These are phyloP conservation scores for Geotrichum fermentans DNA, from an alignment of 1,139 yeast species.

Conservation along the genomic window DNA sequence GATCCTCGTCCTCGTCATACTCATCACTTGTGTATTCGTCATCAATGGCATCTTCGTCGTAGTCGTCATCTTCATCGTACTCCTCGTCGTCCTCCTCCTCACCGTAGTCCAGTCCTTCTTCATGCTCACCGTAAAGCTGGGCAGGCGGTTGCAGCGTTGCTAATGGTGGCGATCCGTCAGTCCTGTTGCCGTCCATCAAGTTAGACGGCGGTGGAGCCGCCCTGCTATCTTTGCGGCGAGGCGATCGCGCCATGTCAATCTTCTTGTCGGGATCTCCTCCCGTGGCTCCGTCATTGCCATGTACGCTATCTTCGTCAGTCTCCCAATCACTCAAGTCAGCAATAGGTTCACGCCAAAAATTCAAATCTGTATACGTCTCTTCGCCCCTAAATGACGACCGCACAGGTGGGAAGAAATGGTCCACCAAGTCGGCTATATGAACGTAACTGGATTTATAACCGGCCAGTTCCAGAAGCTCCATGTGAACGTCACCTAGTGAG, in stretches of 20 bases:
- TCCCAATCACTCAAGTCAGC: constrained; percentile 56
- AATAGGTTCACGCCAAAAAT: constrained; percentile 86
- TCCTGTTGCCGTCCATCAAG: no score
- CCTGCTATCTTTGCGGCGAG: constrained; percentile 10
- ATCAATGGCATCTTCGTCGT: constrained; percentile 21
- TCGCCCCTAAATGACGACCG: constrained; percentile 24
- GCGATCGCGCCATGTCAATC: constrained; percentile 16
- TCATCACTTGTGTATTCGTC: constrained; percentile 26
- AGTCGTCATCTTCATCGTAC: constrained; percentile 19
- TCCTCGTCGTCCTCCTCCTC: constrained; percentile 23
- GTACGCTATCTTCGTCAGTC: constrained; percentile 34
- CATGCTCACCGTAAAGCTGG: constrained; percentile 16
- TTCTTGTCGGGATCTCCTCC: constrained; percentile 17
- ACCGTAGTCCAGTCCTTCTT: constrained; percentile 27
- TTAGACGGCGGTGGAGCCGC: no score
- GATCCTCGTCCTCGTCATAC: constrained; percentile 26
- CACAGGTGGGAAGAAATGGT: constrained; percentile 90
- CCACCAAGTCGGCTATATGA: constrained; percentile 88
- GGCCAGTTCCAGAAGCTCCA: constrained; percentile 91
- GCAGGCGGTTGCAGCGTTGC: constrained; percentile 2
- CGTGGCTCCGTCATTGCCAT: constrained; percentile 17
- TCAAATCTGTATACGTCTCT: constrained; percentile 76
- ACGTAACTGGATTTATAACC: constrained; percentile 88
- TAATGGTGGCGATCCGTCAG: constrained; percentile 3
- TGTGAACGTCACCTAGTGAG: constrained; percentile 94